A percentile compares a stretch with the other conserved stretches of the same genome.
These are phyloP conservation scores for Sarocladium oryzae DNA, from an alignment of 2,329 filamentous ascomycete genomes.

Conservation along the genomic window DNA sequence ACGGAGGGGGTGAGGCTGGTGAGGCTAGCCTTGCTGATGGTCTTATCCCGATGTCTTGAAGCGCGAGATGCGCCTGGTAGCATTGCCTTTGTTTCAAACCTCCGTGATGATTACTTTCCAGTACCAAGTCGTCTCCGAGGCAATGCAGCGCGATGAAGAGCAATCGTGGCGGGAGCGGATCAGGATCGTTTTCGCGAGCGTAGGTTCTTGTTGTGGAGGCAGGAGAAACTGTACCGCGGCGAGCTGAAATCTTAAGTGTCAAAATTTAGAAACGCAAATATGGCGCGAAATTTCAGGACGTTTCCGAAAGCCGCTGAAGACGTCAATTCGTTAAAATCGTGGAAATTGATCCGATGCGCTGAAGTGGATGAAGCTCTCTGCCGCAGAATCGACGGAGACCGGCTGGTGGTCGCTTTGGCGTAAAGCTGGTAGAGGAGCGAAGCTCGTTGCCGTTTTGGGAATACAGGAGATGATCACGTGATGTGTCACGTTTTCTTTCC, in stretches of 20 bases:
- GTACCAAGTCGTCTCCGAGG: no score
- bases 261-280: no score
- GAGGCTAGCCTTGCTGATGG: constrained; percentile 2
- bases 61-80: constrained; percentile 1
- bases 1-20: background rate
- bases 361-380: background rate
- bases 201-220: no score
- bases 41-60: background rate
- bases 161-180: background rate
- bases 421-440: background rate
- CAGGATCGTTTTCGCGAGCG: no score
- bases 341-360: background rate
- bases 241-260: no score
- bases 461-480: background rate
- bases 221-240: no score
- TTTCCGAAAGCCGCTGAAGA: background rate
- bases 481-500: background rate
- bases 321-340: background rate
- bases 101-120: background rate
- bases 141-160: no score
- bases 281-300: no score
- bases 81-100: background rate
- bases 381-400: background rate
- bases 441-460: constrained; percentile 10
- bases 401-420: background rate